Conservation (phyloP, 2,329 filamentous ascomycete species). For the Fusarium mundagurra region DNA sequence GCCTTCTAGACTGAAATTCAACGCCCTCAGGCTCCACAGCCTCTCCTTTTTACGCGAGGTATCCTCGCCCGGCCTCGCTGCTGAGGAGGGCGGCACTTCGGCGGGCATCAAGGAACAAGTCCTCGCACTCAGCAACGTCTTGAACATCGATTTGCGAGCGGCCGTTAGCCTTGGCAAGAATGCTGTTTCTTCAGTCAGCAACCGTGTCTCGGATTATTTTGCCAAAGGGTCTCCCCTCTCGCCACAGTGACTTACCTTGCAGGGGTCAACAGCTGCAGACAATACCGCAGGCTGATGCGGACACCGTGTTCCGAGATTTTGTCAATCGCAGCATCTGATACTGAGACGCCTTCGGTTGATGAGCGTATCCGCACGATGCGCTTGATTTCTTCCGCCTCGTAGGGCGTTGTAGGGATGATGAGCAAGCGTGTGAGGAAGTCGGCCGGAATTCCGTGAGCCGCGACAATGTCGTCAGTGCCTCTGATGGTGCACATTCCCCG, state of each 20-base stretch:
- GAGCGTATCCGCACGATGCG: constrained; percentile 88
- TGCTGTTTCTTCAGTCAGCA: constrained; percentile 62
- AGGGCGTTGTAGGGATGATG: constrained; percentile 94
- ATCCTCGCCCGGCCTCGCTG: constrained; percentile 70
- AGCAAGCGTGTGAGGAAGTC: constrained; percentile 94
- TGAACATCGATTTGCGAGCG: constrained; percentile 79
- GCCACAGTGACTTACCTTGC: constrained; percentile 66
- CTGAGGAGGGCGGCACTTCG: constrained; percentile 77
- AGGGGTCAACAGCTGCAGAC: constrained; percentile 88
- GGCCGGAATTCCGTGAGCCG: constrained; percentile 91
- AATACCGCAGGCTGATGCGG: constrained; percentile 90
- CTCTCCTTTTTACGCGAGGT: constrained; percentile 63
- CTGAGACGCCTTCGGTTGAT: constrained; percentile 80
- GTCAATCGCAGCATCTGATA: constrained; percentile 84
- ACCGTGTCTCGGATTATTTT: constrained; percentile 44
- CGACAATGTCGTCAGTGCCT: constrained; percentile 82
- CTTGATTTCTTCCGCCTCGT: constrained; percentile 89
- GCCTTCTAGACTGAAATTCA: constrained; percentile 32
- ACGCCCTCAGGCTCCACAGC: background rate
- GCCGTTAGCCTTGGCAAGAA: constrained; percentile 87
- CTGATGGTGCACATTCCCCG: constrained; percentile 93
- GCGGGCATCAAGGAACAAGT: constrained; percentile 84
- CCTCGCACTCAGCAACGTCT: constrained; percentile 84
- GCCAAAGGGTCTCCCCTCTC: constrained; percentile 29
- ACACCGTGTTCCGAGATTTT: constrained; percentile 89